phyloP scores from a whole-genome alignment of 2,329 filamentous ascomycete species.

The Paraconiothyrium sp. region DNA sequence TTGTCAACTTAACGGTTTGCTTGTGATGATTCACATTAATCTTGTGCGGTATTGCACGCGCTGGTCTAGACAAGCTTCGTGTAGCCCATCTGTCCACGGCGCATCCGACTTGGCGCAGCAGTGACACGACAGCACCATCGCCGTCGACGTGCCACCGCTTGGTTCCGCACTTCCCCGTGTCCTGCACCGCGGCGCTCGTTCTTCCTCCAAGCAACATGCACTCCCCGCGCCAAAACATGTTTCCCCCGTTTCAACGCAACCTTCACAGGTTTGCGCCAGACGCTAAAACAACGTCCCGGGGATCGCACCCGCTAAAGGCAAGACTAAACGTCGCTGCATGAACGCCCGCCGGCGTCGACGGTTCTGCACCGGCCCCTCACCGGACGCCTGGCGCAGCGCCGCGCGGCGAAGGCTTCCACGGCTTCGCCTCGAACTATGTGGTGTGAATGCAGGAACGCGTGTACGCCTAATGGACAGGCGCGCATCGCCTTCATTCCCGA shows the following conservation, averaged over 20 bases:
- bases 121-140: slow-evolving; percentile 3
- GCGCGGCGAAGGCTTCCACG: not conserved
- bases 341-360: not conserved
- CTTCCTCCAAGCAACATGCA: not conserved
- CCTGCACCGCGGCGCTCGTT: not conserved
- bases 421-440: not conserved
- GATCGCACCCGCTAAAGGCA: not conserved
- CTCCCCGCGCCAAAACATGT: not conserved
- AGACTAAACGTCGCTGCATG: slow-evolving; percentile 2
- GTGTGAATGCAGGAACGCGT: not conserved
- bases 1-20: not conserved
- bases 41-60: not conserved
- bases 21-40: not conserved
- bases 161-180: not conserved
- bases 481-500: no score
- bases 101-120: not conserved
- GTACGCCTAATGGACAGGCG: not conserved
- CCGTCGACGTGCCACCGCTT: not conserved
- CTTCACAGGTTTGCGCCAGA: not conserved
- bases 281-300: slow-evolving; percentile 9
- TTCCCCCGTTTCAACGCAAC: not conserved
- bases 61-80: slow-evolving; percentile 8
- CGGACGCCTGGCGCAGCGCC: not conserved
- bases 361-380: not conserved
- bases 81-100: not conserved